phyloP scores from a whole-genome alignment of 257 asterid species.

The Coffea canephora region DNA sequence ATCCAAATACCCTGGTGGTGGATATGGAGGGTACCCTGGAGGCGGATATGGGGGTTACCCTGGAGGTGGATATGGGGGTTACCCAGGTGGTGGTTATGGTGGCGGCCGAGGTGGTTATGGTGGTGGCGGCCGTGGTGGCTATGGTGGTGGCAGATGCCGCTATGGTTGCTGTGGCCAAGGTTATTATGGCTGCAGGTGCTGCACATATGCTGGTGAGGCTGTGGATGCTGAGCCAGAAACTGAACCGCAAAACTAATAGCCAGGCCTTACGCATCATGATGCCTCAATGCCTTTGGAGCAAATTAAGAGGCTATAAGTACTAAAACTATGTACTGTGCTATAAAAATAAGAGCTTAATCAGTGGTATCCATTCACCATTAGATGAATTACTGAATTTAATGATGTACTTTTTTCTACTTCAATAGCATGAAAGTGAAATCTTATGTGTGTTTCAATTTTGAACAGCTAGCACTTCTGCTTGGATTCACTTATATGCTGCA shows the following conservation, averaged over 20 bases:
- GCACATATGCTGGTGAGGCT: constrained; percentile 20
- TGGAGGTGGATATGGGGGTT: constrained; percentile 13
- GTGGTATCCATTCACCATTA: not conserved
- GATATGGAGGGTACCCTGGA: not conserved
- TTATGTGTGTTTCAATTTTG: not conserved
- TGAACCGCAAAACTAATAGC: constrained; percentile 12
- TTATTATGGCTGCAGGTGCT: constrained; percentile 23
- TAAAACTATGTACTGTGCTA: not conserved
- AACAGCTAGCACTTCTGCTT: not conserved
- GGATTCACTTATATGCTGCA: not conserved
- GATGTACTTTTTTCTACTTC: not conserved
- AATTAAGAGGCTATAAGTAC: not conserved
- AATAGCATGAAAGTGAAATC: too few relatives aligned
- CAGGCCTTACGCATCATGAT: too few relatives aligned
- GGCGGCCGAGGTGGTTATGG: not conserved
- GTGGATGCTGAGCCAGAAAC: not conserved
- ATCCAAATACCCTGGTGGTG: too few relatives aligned
- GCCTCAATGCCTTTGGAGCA: not conserved
- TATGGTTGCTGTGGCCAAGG: constrained; percentile 16
- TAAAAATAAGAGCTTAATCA: not conserved
- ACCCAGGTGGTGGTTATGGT: constrained; percentile 6
- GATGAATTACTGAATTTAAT: not conserved
- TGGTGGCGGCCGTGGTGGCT: constrained; percentile 4
- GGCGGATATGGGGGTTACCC: too few relatives aligned
- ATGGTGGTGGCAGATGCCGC: not conserved